These are phyloP conservation scores for Chlamydomonas sp. DNA, from an alignment of 139 green algal species.

Conservation along the genomic window DNA sequence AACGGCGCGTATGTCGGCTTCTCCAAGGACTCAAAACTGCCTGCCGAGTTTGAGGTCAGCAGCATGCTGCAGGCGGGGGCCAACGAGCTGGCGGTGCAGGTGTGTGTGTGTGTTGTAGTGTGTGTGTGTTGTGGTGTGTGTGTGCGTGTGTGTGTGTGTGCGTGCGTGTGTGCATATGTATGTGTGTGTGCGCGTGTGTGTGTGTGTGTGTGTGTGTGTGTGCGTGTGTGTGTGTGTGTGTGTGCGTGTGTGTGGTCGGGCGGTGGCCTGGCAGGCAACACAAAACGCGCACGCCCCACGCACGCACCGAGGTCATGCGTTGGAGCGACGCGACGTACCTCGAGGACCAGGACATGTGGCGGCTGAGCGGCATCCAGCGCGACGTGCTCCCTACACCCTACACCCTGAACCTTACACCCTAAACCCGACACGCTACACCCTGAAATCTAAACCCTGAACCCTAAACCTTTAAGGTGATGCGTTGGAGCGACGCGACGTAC, in stretches of 20 bases:
- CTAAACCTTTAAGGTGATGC: conserved; percentile 65
- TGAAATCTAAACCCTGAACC: too few relatives aligned
- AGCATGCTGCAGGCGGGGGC: conserved; percentile 23
- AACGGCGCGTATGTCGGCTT: conserved; percentile 85
- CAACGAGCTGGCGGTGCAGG: conserved; percentile 71
- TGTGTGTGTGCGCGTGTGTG: not conserved
- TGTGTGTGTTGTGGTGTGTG: conserved; percentile 2
- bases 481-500: conserved; percentile 93
- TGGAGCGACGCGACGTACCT: conserved; percentile 95
- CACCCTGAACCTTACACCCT: too few relatives aligned
- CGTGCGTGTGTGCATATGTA: not conserved
- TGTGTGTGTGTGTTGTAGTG: conserved; percentile 15
- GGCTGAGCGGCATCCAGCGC: conserved; percentile 83
- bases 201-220: not conserved
- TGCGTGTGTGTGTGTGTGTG: not conserved
- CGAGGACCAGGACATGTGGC: conserved; percentile 97
- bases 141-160: not conserved
- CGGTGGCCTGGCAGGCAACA: too few relatives aligned
- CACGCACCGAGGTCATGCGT: conserved; percentile 82
- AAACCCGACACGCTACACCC: too few relatives aligned
- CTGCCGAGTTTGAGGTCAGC: conserved; percentile 90
- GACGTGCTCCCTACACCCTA: too few relatives aligned
- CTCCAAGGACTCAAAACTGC: conserved; percentile 82
- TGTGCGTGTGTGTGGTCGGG: not conserved
- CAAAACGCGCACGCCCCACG: too few relatives aligned